Evolutionary conservation across 1,284 basidiomycete species (phyloP), one percentile per base, ranked within the genome.

Genomic region (Veloporphyrellus conicus): DNA sequence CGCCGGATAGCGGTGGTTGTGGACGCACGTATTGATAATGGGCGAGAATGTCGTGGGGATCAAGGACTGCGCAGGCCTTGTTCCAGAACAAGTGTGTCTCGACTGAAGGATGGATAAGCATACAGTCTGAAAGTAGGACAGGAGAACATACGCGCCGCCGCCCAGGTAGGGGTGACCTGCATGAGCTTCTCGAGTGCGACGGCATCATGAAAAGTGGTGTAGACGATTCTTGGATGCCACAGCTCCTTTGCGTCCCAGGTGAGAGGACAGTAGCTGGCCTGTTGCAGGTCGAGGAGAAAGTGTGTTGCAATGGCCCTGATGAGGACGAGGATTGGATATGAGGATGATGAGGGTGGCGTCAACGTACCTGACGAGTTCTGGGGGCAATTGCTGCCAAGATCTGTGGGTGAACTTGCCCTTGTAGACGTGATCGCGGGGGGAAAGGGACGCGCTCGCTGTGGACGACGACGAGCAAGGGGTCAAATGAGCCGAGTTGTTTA

Each of bases 311-410:
- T 80, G 47, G 78, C 67, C 55, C 84, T 87, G 68, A 50, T 52
- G 32, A 15, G 1, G 19, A 7, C 6, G 12, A 1, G 15, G 32
- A 25, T 35, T 40, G 42, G 14, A 25, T 48, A 50, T 50, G 33
- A 35, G 14, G 36, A 43, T 47, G 46, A 43, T 60, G 64, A 59
- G 56, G 56, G 64, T 61, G 60, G 55, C 52, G 57, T 49, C 37
- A 38, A 71, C 77, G 64, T 61, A 81, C 84, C 81, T 77, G 63
- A 87, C 70, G 59, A 87, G 73, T 64, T 87, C 84, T 41, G 76
- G 73, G 4, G 84, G 84, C 12, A 87, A 68, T 57, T 86, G 76
- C 16, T 76, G 73, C 84, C 84, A 87, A 32, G 80, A 84, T 64
- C 81, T 73, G 56, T 77, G 70, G 14, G 78, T 74, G 14, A 71